These are phyloP conservation scores for Blastobotrys raffinosifermentans DNA, from an alignment of 1,139 yeast species.

Conservation along the genomic window DNA sequence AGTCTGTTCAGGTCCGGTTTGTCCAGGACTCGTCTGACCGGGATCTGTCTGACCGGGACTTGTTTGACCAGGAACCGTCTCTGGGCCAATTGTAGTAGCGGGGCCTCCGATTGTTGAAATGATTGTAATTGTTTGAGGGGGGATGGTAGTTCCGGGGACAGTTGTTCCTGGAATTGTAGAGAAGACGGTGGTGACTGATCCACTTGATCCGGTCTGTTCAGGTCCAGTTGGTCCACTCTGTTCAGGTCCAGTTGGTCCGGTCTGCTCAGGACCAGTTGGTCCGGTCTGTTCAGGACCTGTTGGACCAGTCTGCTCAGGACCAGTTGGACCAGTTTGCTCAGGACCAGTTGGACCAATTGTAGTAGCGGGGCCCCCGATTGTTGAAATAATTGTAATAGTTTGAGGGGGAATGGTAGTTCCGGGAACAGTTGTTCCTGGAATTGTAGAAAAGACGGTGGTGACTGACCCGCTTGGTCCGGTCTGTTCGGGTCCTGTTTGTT, in stretches of 20 bases:
- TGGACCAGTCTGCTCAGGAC: neutral
- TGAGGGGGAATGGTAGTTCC: constrained; percentile 16
- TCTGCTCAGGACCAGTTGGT: neutral
- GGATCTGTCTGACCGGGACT: constrained; percentile 2
- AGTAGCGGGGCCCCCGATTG: constrained; percentile 1
- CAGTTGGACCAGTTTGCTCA: neutral
- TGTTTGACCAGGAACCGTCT: too few species aligned
- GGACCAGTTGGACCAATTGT: neutral
- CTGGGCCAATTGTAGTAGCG: too few species aligned
- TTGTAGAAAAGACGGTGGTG: constrained; percentile 1
- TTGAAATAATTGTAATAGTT: constrained; percentile 15
- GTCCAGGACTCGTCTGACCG: constrained; percentile 1
- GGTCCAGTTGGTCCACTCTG: neutral
- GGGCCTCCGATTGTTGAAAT: neutral
- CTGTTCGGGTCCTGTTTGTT: neutral
- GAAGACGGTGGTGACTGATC: neutral
- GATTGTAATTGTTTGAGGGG: neutral
- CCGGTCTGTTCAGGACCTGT: neutral
- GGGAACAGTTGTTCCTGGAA: constrained; percentile 17
- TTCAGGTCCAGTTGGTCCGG: neutral
- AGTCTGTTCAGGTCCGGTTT: too few species aligned
- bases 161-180: constrained; percentile 6
- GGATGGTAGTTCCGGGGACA: constrained; percentile 6
- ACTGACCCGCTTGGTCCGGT: neutral
- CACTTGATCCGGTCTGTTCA: neutral